Evolutionary conservation across 2,329 filamentous ascomycete genomes (phyloP), one percentile per base, ranked within the genome.

Genomic region (Epichloe bromicola): DNA sequence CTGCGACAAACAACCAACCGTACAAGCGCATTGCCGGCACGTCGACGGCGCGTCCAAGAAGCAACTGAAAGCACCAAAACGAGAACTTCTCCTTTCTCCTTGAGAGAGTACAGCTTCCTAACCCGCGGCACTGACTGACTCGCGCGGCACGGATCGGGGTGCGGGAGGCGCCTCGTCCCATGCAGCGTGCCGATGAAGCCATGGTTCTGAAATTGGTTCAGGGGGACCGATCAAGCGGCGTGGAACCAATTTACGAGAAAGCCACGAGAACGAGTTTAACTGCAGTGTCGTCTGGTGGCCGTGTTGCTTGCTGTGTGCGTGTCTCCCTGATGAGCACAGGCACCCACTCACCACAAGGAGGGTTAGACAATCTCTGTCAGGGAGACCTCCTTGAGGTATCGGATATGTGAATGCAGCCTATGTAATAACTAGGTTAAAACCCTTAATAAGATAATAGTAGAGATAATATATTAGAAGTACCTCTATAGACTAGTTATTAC

Each of bases 71-170:
- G n/a, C 36, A 38, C 36, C n/a, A 38, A 38, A 7, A 38, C 15
- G 12, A 38, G 5, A 14, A 14, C 36, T 38, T 38, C 36, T 12
- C 19, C 17, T 19, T 19, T 19, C 17, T 11, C 39, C 19, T 19
- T 41, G 26, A 30, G 26, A 30, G 26, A 30, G 8, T 10, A 30
- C 19, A 19, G 2, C 26, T 30, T 19, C 36, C 26, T 10, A 14
- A 19, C 30, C 17, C 38, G 40, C 30, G 23, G 15, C 30, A 19
- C 37, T 51, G 46, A 19, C 37, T 51, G 46, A 51, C 40, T 53
- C 49, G 49, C 33, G 52, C 46, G 52, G 52, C 45, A 53, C 51
- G 51, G 48, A 49, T 53, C 52, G 52, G 46, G 30, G 37, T 34
- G 46, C 52, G 52, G 52, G 46, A 51, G 52, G 52, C 49, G 49